A percentile compares a stretch with the other conserved stretches of the same genome.
These are phyloP conservation scores for Macrophomina phaseolina DNA, from an alignment of 2,329 filamentous ascomycete species.

Conservation along the genomic window DNA sequence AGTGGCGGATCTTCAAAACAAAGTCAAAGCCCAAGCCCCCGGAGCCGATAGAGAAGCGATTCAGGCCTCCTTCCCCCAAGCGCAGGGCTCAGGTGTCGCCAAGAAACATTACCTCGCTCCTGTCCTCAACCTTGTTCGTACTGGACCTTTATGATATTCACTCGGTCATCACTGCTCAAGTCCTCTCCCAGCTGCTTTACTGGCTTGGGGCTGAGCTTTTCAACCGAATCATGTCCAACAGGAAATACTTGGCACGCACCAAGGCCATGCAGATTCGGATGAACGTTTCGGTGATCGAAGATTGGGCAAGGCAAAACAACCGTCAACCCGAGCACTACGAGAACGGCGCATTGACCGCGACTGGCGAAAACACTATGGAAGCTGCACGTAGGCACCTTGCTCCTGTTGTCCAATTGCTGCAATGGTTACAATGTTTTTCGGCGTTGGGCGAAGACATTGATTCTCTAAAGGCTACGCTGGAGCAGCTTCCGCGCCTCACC, in stretches of 20 bases:
- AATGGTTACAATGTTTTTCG: conserved; percentile 98
- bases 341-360: conserved; percentile 82
- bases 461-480: conserved; percentile 83
- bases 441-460: conserved; percentile 90
- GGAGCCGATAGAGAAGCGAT: conserved; percentile 87
- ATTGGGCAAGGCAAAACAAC: conserved; percentile 95
- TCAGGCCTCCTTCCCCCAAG: conserved; percentile 91
- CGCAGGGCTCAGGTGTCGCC: conserved; percentile 90
- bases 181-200: conserved; percentile 90
- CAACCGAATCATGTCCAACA: conserved; percentile 96
- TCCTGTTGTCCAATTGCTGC: conserved; percentile 89
- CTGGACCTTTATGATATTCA: conserved; percentile 99
- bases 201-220: conserved; percentile 97
- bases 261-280: conserved; percentile 99
- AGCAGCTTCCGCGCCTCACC: conserved; percentile 83
- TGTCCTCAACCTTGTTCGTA: conserved; percentile 95
- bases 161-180: conserved; percentile 91
- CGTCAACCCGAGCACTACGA: conserved; percentile 95
- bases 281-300: conserved; percentile 94
- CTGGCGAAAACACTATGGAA: conserved; percentile 86
- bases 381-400: conserved; percentile 82
- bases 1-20: conserved; percentile 96
- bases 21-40: conserved; percentile 85
- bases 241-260: conserved; percentile 90
- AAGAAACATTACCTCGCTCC: conserved; percentile 90